Percentiles rank a stretch among this genome's conserved stretches.
Conservation (phyloP, 139 green algal genomes). For the Chlamydomonas sp. region DNA sequence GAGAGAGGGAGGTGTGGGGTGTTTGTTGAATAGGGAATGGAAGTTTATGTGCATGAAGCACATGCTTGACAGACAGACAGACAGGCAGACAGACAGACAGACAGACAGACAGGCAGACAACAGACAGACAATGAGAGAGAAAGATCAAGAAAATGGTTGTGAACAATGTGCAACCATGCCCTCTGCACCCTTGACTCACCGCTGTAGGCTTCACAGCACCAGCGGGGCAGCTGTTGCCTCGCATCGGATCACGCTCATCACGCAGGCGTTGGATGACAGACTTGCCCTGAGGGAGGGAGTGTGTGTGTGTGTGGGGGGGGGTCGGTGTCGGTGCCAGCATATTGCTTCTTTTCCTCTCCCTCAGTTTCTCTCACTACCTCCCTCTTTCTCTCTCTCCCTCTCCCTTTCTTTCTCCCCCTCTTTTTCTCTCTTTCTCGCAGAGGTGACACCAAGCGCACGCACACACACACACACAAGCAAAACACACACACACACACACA, state of each 20-base stretch:
- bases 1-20: neutral
- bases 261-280: slow-evolving; percentile 22
- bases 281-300: slow-evolving; percentile 6
- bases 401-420: no score
- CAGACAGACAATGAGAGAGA: neutral
- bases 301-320: neutral
- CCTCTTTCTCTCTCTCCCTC: no score
- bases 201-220: slow-evolving; percentile 10
- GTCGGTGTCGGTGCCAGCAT: neutral
- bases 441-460: neutral
- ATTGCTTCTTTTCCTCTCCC: no score
- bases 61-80: neutral
- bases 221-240: slow-evolving; percentile 35
- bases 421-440: neutral
- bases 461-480: neutral
- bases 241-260: slow-evolving; percentile 21
- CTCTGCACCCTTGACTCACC: slow-evolving; percentile 4
- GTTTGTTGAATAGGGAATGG: neutral
- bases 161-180: neutral
- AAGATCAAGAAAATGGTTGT: neutral
- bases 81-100: neutral
- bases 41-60: neutral
- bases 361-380: no score
- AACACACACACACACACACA: no score
- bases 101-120: neutral